Base-by-base conservation (phyloP, 1,139 yeast species). In the Geotrichum candidum region DNA sequence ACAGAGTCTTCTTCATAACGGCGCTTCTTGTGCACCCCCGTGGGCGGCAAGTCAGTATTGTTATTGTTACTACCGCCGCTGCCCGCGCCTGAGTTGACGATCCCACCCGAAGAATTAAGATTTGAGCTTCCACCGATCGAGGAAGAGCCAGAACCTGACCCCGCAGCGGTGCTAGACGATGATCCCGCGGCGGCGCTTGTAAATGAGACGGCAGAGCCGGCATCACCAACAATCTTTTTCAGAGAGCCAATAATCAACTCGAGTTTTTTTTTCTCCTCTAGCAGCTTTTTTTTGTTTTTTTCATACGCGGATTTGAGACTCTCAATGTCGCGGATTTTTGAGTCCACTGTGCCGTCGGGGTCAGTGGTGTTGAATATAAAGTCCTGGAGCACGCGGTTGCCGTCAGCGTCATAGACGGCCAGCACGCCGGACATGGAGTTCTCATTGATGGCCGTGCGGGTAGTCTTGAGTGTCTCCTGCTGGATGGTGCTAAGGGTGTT, bases 391-490 rank as follows among this genome's bases (percentile, higher is more conserved):
- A 60, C 61, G n/a, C 64, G 53, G 51, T 57, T 53, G 11, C 64
- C 60, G n/a, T 57, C 64, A 3, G 60, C 54, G 23, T 60, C 63
- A 51, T 60, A 62, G 9, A 62, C 61, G 1, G 64, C 64, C 11
- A 62, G 54, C 25, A 62, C 58, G 18, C 63, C 63, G 31, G 61
- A 56, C 54, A 62, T 31, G 29, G 60, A 51, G 41, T 59, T 60
- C 23, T 60, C 63, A 45, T 62, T 59, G 25, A 62, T 60, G 7
- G 56, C 61, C 22, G 22, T n/a, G 29, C 38, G 48, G 22, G 57
- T 51, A 5, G 61, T 53, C 5, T 57, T 53, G 1, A 51, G 60
- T 5, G 60, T 60, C 23, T 56, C 63, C 13, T 33, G 7, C 27
- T 58, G 61, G 22, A 56, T 18, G 9, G 45, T 27, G 35, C 55